phyloP scores from a whole-genome alignment of 176 grass and related monocot genomes.

The Cenchrus purpureus region DNA sequence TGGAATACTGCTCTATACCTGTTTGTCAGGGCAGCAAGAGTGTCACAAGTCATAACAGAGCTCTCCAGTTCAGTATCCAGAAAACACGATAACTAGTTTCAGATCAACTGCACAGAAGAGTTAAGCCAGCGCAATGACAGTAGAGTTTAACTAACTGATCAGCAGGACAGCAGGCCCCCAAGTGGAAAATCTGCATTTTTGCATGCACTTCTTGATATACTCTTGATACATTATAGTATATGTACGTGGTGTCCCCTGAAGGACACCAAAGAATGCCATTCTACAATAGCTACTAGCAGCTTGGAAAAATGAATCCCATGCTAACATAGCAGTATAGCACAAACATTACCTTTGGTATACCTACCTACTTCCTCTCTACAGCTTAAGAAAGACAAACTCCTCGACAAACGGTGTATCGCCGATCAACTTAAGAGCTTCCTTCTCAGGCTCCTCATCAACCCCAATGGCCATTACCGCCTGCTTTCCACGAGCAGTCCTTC shows the following conservation, averaged over 20 bases:
- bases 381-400: slow-evolving; percentile 92
- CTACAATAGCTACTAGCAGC: neutral
- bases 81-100: neutral
- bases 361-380: slow-evolving; percentile 43
- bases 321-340: slow-evolving; percentile 2
- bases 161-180: neutral
- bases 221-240: neutral
- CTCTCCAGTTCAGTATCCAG: neutral
- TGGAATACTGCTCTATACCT: neutral
- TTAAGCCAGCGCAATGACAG: neutral
- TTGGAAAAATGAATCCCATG: neutral
- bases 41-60: neutral
- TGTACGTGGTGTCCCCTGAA: neutral
- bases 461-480: slow-evolving; percentile 88
- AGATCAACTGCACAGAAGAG: neutral
- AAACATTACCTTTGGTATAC: slow-evolving; percentile 1
- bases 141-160: neutral
- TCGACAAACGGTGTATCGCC: slow-evolving; percentile 59
- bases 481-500: slow-evolving; percentile 74
- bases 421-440: slow-evolving; percentile 79
- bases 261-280: neutral
- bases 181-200: neutral
- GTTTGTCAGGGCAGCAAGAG: neutral
- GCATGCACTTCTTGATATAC: neutral
- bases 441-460: slow-evolving; percentile 70